Base-by-base conservation (phyloP, 495 filamentous ascomycete species). In the Annulohypoxylon nitens region DNA sequence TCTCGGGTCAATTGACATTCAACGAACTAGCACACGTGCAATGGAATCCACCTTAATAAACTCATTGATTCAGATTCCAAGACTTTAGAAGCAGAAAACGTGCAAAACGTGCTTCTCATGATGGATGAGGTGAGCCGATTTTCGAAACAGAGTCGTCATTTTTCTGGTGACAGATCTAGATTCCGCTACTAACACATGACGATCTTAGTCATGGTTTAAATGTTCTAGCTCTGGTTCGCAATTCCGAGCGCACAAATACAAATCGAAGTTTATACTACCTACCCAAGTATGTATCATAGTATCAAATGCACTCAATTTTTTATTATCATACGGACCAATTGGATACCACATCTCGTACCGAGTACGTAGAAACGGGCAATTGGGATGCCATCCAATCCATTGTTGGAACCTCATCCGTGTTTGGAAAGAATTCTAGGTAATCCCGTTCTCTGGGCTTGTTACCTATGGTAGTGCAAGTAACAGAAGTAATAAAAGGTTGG, bases 121-220 rank as follows among this genome's bases (percentile, higher is more conserved):
- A 73, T 76, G 68, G 71, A 74, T 74, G 76, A 78, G 70, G 71
- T 65, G 65, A 76, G 39, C 55, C 54, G 34, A 37, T 51, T 59
- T 60, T 60, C 62, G 71, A 74, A 74, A 69, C 55, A 33, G 30
- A 53, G 54, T 73, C 60, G 59, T 69, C 70, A 53, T 67, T 3
- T 47, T 61, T 67, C 50, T 72, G 45, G 30, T 58, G 25, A 60
- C 34, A 47, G 54, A 61, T 59, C 64, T 63, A 45, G 70, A 73
- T 57, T 43, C 37, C 37, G 33, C 53, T 54, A 53, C 64, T 68
- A 53, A 41, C 41, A 34, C 53, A 16, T 34, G 25, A 33, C 55
- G 57, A 18, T 59, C 4, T 30, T 26, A 67, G 23, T 66, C 5
- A 30, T 30, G 30, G 30, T 14, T 30, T 50, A 41, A 14, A 2